Evolutionary conservation across 1,284 basidiomycete species (phyloP).

Genomic region (Neolentinus lepideus): DNA sequence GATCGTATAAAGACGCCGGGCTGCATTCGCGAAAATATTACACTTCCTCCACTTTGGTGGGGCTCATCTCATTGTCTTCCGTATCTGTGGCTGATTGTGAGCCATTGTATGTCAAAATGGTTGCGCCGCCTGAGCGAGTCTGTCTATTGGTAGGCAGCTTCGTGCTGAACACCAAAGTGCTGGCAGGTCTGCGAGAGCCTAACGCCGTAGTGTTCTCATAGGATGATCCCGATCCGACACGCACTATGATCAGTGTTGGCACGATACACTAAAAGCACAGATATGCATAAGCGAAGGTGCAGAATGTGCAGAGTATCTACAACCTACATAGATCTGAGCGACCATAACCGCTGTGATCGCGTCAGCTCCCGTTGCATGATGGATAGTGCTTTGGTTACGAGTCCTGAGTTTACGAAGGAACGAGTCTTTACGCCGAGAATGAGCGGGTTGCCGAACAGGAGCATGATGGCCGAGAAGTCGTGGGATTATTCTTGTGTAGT

Average conservation of each 20-base stretch:
- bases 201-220: neutral
- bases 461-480: no score
- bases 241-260: slow-evolving; percentile 14
- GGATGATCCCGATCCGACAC: slow-evolving; percentile 9
- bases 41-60: no score
- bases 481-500: no score
- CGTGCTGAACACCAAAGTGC: neutral
- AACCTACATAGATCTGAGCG: slow-evolving; percentile 3
- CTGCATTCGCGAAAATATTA: no score
- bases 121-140: neutral
- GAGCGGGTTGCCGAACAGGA: no score
- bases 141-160: neutral
- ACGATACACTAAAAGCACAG: slow-evolving; percentile 11
- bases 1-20: no score
- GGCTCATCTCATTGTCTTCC: no score
- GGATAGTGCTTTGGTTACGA: neutral
- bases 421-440: no score
- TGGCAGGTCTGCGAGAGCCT: neutral
- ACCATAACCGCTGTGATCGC: neutral
- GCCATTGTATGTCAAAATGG: neutral
- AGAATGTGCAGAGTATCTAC: neutral
- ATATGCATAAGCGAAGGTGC: neutral
- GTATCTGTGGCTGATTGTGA: neutral
- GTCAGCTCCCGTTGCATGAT: neutral
- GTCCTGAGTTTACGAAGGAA: no score